Evolutionary conservation across 2,329 filamentous ascomycete species (phyloP).

Genomic region (Didymella arachidicola): DNA sequence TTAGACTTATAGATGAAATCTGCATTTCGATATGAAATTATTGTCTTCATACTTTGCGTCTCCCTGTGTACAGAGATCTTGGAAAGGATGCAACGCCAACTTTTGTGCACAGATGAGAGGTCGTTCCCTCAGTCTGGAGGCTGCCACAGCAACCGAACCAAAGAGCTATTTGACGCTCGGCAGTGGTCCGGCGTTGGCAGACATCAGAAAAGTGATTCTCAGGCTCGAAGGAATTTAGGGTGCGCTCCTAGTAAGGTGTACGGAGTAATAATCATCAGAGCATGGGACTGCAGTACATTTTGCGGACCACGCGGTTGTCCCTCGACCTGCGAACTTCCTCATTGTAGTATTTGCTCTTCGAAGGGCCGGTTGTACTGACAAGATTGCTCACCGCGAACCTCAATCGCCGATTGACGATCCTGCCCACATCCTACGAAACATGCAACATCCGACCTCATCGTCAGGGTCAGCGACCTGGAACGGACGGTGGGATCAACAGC

Average conservation of each 20-base stretch:
- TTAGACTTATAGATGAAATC: neutral
- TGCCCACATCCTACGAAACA: neutral
- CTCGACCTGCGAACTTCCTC: neutral
- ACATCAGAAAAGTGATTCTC: neutral
- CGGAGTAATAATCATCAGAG: neutral
- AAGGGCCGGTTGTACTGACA: neutral
- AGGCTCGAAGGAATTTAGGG: neutral
- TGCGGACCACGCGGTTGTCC: neutral
- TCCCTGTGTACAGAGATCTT: too few relatives aligned
- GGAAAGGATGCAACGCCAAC: neutral
- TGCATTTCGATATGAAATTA: neutral
- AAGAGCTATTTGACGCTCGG: neutral
- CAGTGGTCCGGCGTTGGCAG: neutral
- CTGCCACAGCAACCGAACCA: neutral
- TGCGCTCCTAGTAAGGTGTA: neutral
- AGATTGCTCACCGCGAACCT: neutral
- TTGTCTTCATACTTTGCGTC: too few relatives aligned
- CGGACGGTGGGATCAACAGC: neutral
- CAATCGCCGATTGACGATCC: neutral
- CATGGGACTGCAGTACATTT: neutral
- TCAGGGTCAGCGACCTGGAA: constrained; percentile 2
- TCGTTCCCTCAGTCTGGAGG: neutral
- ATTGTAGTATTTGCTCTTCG: neutral
- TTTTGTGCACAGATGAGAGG: neutral
- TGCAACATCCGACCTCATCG: constrained; percentile 4